phyloP scores from a whole-genome alignment of 2,329 filamentous ascomycete species.

The Ilyonectria robusta region DNA sequence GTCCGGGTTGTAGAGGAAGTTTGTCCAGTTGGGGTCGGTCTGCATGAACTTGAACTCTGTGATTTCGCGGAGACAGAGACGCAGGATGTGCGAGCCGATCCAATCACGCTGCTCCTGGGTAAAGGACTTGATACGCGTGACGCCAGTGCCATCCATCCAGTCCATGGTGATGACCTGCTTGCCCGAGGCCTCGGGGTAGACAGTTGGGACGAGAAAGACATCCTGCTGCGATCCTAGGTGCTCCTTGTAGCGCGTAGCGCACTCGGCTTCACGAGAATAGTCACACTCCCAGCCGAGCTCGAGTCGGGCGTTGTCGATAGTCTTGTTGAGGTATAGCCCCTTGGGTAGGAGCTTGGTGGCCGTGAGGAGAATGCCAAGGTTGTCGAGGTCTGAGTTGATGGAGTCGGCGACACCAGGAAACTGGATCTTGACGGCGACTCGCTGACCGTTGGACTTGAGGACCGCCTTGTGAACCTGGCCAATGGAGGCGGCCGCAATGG shows the following conservation, averaged over 20 bases:
- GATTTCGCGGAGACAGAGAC: conserved; percentile 92
- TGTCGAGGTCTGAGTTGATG: conserved; percentile 96
- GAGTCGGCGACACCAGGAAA: conserved; percentile 97
- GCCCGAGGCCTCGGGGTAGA: conserved; percentile 85
- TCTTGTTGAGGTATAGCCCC: conserved; percentile 95
- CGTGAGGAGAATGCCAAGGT: conserved; percentile 89
- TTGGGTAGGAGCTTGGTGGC: conserved; percentile 92
- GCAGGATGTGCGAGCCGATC: conserved; percentile 95
- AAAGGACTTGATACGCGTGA: conserved; percentile 84
- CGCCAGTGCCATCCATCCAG: conserved; percentile 86
- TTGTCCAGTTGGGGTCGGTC: conserved; percentile 99
- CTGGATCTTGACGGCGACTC: conserved; percentile 96
- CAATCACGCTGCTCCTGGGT: conserved; percentile 90
- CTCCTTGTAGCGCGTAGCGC: conserved; percentile 80
- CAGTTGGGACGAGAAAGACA: conserved; percentile 83
- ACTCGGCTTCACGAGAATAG: conserved; percentile 89
- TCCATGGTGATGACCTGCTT: conserved; percentile 94
- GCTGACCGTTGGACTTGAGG: conserved; percentile 79
- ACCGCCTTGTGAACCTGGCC: conserved; percentile 94
- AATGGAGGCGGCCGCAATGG: conserved; percentile 95
- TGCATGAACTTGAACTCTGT: conserved; percentile 98
- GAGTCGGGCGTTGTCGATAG: conserved; percentile 92
- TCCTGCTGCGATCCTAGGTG: conserved; percentile 77
- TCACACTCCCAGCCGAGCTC: conserved; percentile 98
- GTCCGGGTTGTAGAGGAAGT: conserved; percentile 89